Evolutionary conservation across 306 rosid species (phyloP).

Genomic region (Fagus crenata): DNA sequence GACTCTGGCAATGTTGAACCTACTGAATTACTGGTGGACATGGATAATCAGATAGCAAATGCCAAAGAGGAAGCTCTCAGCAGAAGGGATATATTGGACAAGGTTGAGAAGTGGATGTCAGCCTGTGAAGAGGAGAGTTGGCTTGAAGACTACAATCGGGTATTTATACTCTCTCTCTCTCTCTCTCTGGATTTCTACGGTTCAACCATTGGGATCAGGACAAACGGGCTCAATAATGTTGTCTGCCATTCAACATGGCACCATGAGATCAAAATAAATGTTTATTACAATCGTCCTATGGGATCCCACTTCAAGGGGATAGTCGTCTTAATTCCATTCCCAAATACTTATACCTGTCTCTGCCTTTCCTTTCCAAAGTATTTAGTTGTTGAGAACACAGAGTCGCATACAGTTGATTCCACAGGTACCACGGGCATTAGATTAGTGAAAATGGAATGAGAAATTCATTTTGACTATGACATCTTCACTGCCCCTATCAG

Average conservation of each 20-base stretch:
- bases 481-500: background rate
- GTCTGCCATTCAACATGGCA: background rate
- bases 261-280: background rate
- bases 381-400: constrained; percentile 5
- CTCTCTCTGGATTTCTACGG: background rate
- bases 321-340: background rate
- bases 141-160: constrained; percentile 99
- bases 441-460: background rate
- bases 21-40: constrained; percentile 80
- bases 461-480: background rate
- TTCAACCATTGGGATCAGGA: background rate
- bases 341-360: background rate
- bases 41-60: constrained; percentile 89
- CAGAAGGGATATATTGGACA: constrained; percentile 96
- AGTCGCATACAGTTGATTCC: too few relatives aligned
- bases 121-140: constrained; percentile 99
- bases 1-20: constrained; percentile 90
- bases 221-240: background rate
- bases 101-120: constrained; percentile 99
- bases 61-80: constrained; percentile 94
- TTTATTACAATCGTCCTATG: background rate
- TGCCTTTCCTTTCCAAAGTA: background rate
- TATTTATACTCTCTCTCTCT: constrained; percentile 34
- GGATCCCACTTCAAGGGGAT: background rate
- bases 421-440: too few relatives aligned